Base-by-base conservation (phyloP, 2,329 filamentous ascomycete species). In the Akanthomyces uredinophilus region DNA sequence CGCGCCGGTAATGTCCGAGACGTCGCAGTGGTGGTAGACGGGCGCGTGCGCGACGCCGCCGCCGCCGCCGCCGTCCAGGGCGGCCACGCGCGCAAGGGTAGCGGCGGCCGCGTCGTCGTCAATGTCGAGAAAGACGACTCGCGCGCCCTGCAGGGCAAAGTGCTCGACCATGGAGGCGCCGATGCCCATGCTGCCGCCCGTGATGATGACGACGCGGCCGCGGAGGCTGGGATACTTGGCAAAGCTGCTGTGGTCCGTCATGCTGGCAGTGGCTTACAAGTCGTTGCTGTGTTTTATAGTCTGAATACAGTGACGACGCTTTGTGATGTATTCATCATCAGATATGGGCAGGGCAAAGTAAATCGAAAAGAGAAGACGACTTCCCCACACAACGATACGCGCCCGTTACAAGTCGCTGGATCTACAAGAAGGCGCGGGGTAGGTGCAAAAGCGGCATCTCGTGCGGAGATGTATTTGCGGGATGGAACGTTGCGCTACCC, bases 171-270 rank as follows among this genome's bases (percentile, higher is more conserved):
- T 70, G 44, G 73, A 68, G 5, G 72, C 74, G 52, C 77, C 77
- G 64, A 78, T 78, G 24, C 77, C 76, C 57, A 74, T 72, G 37
- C 75, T 75, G 24, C 74, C 76, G 60, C 76, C 76, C 6, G 75
- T 74, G 61, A 78, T 71, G 41, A 78, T 68, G 11, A 78, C 74
- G 4, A 68, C 72, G 61, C 72, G 69, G 66, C 65, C 71, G 56
- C 67, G 66, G 62, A 76, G 66, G 66, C 74, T 75, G 18, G 73
- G 73, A 62, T 75, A 75, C 3, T 65, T 72, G 39, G 74, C 74
- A 22, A 55, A 63, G 10, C 41, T 39, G 32, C 22, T 11, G 43
- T 55, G 51, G 32, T 61, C 59, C 24, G 50, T 32, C 59, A 55
- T 61, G 27, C 3, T 29, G 24, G 51, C 13, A 6, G 18, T 18